These are phyloP conservation scores for Fusarium incarnatum DNA, from an alignment of 2,329 filamentous ascomycete species.

Conservation along the genomic window DNA sequence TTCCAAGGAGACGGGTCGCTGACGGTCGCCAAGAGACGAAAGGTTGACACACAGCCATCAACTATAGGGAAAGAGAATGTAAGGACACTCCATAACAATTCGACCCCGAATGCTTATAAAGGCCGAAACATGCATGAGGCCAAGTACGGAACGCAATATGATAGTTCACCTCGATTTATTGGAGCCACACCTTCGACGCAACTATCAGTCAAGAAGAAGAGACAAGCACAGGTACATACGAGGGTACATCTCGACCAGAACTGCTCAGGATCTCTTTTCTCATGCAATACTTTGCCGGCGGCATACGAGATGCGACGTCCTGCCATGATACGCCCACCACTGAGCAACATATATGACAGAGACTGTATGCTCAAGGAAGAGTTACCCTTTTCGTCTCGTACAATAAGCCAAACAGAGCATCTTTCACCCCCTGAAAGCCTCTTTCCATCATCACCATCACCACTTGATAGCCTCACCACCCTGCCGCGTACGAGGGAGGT, in stretches of 20 bases:
- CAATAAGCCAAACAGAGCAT: background rate
- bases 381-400: background rate
- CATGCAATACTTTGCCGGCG: conserved; percentile 22
- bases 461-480: background rate
- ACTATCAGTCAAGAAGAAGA: conserved; percentile 38
- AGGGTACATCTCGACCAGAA: background rate
- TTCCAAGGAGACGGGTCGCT: conserved; percentile 42
- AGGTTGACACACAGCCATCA: conserved; percentile 12
- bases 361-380: background rate
- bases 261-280: background rate
- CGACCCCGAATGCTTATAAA: background rate
- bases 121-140: conserved; percentile 5
- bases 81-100: background rate
- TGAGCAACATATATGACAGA: conserved; percentile 36
- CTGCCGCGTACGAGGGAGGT: background rate
- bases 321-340: conserved; percentile 31
- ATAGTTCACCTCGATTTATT: conserved; percentile 19
- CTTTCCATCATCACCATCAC: background rate
- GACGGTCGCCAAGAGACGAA: conserved; percentile 53
- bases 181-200: conserved; percentile 13
- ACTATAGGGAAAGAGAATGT: conserved; percentile 38
- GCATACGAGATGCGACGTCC: conserved; percentile 21
- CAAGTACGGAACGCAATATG: conserved; percentile 22
- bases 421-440: background rate
- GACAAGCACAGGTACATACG: conserved; percentile 13